A percentile compares a stretch with the other conserved stretches of the same genome.
Evolutionary conservation across 495 filamentous ascomycete genomes (phyloP).

Genomic region (Penicillium atrosanguineum): DNA sequence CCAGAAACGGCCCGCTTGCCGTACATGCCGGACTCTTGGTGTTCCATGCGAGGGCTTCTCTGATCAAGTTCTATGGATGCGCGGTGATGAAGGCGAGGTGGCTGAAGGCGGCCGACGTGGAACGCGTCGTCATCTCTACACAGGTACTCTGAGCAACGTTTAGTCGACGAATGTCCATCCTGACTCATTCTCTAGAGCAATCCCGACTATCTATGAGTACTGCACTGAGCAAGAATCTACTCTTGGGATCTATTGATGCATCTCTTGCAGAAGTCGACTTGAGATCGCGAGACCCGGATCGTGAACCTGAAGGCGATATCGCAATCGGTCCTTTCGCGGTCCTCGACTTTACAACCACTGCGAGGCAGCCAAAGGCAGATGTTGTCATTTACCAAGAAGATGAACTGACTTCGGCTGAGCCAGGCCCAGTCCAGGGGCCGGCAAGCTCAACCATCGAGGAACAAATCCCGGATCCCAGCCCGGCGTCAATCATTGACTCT

Average conservation of each 20-base stretch:
- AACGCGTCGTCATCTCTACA: constrained; percentile 33
- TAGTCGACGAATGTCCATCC: background rate
- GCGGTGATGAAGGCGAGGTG: constrained; percentile 6
- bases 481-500: constrained; percentile 25
- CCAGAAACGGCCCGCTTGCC: constrained; percentile 35
- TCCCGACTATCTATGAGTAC: constrained; percentile 33
- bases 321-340: constrained; percentile 35
- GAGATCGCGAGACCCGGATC: constrained; percentile 23
- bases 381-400: background rate
- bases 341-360: constrained; percentile 19
- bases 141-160: constrained; percentile 14
- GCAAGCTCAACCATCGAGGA: constrained; percentile 4
- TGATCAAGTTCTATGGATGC: constrained; percentile 33
- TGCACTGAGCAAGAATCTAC: constrained; percentile 20
- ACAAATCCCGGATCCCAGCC: constrained; percentile 10
- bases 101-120: constrained; percentile 17
- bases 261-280: constrained; percentile 33
- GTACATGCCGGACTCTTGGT: constrained; percentile 26
- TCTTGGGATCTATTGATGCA: constrained; percentile 32
- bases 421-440: background rate
- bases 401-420: background rate
- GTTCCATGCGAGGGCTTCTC: constrained; percentile 34
- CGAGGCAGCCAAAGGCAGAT: background rate
- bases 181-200: constrained; percentile 22
- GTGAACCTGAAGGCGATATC: constrained; percentile 19